Percentiles rank a stretch among this genome's conserved stretches.
These are phyloP conservation scores for Petunia secreta DNA, from an alignment of 257 asterid species.

Conservation along the genomic window DNA sequence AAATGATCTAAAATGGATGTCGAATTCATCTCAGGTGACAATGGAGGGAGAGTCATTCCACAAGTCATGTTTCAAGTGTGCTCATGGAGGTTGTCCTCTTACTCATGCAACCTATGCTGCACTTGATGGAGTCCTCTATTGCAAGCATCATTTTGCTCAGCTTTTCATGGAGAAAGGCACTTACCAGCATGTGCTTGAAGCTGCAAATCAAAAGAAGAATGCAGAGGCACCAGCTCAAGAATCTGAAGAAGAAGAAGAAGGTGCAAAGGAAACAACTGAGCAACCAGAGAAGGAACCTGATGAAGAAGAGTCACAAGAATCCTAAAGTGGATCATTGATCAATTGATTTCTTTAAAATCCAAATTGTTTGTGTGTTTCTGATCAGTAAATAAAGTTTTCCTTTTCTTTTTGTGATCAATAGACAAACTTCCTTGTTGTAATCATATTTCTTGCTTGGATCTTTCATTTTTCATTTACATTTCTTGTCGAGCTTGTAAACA, in stretches of 20 bases:
- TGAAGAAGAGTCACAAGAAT: conserved; percentile 20
- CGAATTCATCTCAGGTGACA: conserved; percentile 39
- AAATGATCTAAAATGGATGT: not conserved
- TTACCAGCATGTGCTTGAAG: conserved; percentile 59
- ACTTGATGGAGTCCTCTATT: conserved; percentile 58
- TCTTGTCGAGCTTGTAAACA: not conserved
- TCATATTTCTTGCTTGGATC: not conserved
- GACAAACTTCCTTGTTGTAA: conserved; percentile 11
- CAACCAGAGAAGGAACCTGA: conserved; percentile 28
- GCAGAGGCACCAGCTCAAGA: conserved; percentile 22
- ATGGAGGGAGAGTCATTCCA: conserved; percentile 74
- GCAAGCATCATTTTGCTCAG: conserved; percentile 68
- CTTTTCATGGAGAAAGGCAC: conserved; percentile 73
- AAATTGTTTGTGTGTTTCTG: not conserved
- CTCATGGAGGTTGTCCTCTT: conserved; percentile 64
- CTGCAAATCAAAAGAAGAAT: conserved; percentile 44
- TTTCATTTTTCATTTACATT: not conserved
- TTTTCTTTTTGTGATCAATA: conserved; percentile 16
- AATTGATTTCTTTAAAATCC: not conserved
- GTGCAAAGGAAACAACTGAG: conserved; percentile 19
- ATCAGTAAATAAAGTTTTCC: conserved; percentile 19
- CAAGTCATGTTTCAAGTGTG: conserved; percentile 68
- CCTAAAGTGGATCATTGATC: not conserved
- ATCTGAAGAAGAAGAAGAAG: not conserved
- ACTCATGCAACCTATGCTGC: conserved; percentile 69